Base-by-base conservation (phyloP, 352 stramenopile genomes). In the Pythium rishiriense region DNA sequence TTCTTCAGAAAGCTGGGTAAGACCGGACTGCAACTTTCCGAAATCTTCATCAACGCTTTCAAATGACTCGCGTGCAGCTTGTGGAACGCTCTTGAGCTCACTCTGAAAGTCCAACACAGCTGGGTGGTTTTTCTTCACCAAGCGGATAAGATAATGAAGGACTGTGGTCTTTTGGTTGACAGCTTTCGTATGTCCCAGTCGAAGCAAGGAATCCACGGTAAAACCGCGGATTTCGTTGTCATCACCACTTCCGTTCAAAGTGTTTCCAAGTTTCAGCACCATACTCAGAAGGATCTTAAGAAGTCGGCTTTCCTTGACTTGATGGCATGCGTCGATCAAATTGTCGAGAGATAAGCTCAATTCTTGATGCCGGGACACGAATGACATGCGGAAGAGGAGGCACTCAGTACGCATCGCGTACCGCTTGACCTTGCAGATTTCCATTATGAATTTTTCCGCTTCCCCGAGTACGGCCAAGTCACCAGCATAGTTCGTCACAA, bases 161-260 rank as follows among this genome's bases (percentile, higher is more conserved):
- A 99, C 95, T 15, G 94, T 99, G 15, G 97, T 99, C 71, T 98
- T 98, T 69, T 98, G 96, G 69, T 99, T 93, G 22, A 93, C 78
- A 7, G 97, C 98, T 71, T 99, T 99, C 45, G 97, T 98, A 68
- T 99, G 82, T 0, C 81, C 84, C 22, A 88, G 94, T 29, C 84
- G 96, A 2, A 99, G 72, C 14, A 99, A 67, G 15, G 96, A 97
- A 75, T 99, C 96, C 5, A 99, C 85, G 0, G 92, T 98, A 69
- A 99, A 99, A 4, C 94, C 97, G 45, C 93, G 90, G 29, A 97
- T 97, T 52, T 89, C 87, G 29, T 89, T 87, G 24, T 90, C 79
- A 9, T 90, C 77, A 37, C 89, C 95, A 37, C 78, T 86, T 26
- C 96, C 97, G 64, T 99, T 99, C 35, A 99, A 83, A 29, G 96